Evolutionary conservation across 176 grass and related monocot genomes (phyloP).

Genomic region (Miscanthus lutarioriparius): DNA sequence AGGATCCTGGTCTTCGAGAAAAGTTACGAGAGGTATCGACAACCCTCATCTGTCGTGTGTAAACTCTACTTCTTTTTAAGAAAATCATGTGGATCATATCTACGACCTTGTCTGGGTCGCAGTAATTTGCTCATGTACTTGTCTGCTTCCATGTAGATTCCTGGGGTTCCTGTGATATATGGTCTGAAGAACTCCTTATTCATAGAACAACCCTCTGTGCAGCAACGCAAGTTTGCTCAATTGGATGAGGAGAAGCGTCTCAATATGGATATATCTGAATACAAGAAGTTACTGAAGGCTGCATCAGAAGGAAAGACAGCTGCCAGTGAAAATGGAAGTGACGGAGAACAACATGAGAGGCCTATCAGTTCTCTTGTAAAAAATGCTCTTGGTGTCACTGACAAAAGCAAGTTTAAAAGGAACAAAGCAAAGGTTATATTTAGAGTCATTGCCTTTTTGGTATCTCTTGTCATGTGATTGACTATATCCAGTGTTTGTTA

Average conservation of each 20-base stretch:
- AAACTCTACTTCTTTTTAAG: neutral
- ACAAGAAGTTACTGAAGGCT: constrained; percentile 52
- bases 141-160: constrained; percentile 48
- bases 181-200: constrained; percentile 69
- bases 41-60: neutral
- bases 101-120: neutral
- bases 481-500: neutral
- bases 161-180: constrained; percentile 85
- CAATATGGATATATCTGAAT: constrained; percentile 66
- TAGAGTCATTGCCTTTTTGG: constrained; percentile 12
- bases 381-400: constrained; percentile 40
- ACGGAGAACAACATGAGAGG: constrained; percentile 23
- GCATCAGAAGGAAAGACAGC: constrained; percentile 29
- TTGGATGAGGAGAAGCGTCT: constrained; percentile 61
- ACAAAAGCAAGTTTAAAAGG: constrained; percentile 79
- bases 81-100: neutral
- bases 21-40: constrained; percentile 57
- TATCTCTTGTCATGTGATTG: neutral
- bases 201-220: constrained; percentile 67
- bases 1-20: constrained; percentile 61
- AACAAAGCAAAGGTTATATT: constrained; percentile 71
- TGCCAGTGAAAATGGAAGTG: constrained; percentile 35
- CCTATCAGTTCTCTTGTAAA: constrained; percentile 39
- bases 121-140: neutral
- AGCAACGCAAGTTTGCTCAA: constrained; percentile 67